Base-by-base conservation (phyloP, 208 protist genomes). In the Novymonas esmeraldas region DNA sequence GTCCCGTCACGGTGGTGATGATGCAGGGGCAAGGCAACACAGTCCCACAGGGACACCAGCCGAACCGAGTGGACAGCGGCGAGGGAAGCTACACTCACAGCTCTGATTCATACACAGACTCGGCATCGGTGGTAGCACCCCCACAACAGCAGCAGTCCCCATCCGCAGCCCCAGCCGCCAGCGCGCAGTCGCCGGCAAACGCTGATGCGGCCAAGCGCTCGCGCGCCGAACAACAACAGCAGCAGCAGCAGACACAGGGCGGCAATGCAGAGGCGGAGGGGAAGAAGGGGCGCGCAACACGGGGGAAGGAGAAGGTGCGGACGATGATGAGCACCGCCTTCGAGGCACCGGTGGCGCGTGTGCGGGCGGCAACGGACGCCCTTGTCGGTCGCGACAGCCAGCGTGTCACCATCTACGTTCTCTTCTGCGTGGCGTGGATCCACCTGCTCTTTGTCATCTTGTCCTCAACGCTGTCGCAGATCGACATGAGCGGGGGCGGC, bases 381-480 rank as follows among this genome's bases (percentile, higher is more conserved):
- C 33, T 84, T 6, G 48, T 58, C 22, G 64, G 73, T 33, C 48
- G 60, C 0, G 77, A 82, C 58, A 63, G 54, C 16, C 84, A 90
- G 65, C 81, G 79, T 11, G 50, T 84, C 24, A 33, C 56, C 52
- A 58, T 85, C 10, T 84, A 85, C 33, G 33, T 85, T 16, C 84
- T 86, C 38, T 70, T 91, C 41, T 18, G 65, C 22, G 54, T 89
- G 13, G 16, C 63, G 11, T 64, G 69, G 2, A 0, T 92, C 6
- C 73, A 89, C 31, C 60, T 87, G 6, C 66, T 95, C 34, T 95
- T 95, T 46, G 45, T 82, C 3, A 87, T 88, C 36, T 54, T 95
- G 3, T 62, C 71, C 5, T 83, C 76, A 38, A 41, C 78, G 5
- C 79, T 92, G 39, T 95, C 89, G 9, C 89, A 95, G 67, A 52